Conservation (phyloP, 2,329 filamentous ascomycete species). For the Curvularia sp. region DNA sequence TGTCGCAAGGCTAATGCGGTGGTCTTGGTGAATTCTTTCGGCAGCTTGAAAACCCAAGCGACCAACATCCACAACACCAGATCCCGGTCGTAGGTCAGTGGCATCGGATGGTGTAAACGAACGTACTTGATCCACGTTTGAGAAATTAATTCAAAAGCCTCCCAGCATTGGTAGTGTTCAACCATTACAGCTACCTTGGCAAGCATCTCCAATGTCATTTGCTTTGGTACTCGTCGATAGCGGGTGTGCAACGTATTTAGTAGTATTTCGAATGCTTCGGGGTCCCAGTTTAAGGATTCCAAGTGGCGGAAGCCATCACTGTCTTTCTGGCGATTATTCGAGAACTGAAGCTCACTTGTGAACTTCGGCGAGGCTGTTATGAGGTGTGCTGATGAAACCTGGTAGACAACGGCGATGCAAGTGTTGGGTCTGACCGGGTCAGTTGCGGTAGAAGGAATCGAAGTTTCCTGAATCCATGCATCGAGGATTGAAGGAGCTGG, state of each 20-base stretch:
- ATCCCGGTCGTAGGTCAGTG: slow-evolving; percentile 22
- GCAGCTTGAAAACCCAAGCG: slow-evolving; percentile 28
- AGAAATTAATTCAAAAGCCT: slow-evolving; percentile 54
- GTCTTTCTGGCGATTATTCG: neutral
- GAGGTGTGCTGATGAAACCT: slow-evolving; percentile 12
- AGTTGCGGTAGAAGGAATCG: neutral
- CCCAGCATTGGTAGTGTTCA: slow-evolving; percentile 53
- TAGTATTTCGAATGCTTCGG: slow-evolving; percentile 53
- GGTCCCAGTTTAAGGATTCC: slow-evolving; percentile 35
- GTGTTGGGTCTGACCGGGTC: neutral
- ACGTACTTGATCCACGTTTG: slow-evolving; percentile 53
- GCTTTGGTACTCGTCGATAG: slow-evolving; percentile 50
- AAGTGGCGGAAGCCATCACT: slow-evolving; percentile 14
- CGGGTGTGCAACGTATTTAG: slow-evolving; percentile 57
- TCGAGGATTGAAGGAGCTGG: neutral
- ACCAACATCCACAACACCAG: slow-evolving; percentile 37
- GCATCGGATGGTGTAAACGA: slow-evolving; percentile 3
- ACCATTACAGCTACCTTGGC: slow-evolving; percentile 56
- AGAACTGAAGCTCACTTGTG: slow-evolving; percentile 1
- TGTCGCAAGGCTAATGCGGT: slow-evolving; percentile 13
- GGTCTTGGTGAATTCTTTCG: slow-evolving; percentile 15
- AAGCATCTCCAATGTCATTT: slow-evolving; percentile 53
- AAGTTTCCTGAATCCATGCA: neutral
- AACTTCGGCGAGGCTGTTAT: slow-evolving; percentile 10
- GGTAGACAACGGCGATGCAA: slow-evolving; percentile 1